A percentile compares a stretch with the other conserved stretches of the same genome.
These are phyloP conservation scores for Salix arbutifolia DNA, from an alignment of 345 rosid genomes.

Conservation along the genomic window DNA sequence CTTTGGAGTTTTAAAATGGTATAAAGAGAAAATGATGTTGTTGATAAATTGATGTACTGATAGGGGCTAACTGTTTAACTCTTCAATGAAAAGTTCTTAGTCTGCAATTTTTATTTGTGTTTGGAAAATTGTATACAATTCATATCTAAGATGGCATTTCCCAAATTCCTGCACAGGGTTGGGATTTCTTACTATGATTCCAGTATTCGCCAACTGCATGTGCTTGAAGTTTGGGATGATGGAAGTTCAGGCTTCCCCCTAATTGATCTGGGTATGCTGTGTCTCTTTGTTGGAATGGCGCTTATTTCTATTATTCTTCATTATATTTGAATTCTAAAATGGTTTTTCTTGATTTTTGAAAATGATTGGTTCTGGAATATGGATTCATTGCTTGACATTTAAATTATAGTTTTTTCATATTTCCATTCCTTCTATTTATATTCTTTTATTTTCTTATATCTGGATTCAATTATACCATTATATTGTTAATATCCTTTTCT, in stretches of 20 bases:
- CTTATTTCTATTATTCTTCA: background rate
- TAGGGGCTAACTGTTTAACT: too few relatives aligned
- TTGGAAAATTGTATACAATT: background rate
- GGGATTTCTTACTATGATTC: slow-evolving; percentile 90
- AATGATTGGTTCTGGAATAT: background rate
- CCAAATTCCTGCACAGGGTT: slow-evolving; percentile 37
- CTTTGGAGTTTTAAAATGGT: background rate
- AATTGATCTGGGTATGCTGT: slow-evolving; percentile 64
- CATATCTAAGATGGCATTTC: background rate
- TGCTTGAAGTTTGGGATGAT: slow-evolving; percentile 94
- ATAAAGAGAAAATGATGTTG: background rate
- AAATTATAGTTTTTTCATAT: background rate
- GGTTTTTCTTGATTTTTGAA: background rate
- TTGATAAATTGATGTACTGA: too few relatives aligned
- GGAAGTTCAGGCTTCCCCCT: slow-evolving; percentile 61
- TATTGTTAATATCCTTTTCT: slow-evolving; percentile 4
- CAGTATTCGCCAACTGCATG: slow-evolving; percentile 76
- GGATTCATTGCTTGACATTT: background rate
- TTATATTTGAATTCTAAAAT: background rate
- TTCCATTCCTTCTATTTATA: background rate
- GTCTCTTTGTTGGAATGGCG: slow-evolving; percentile 10
- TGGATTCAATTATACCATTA: background rate
- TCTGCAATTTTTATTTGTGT: background rate
- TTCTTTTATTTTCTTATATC: background rate
- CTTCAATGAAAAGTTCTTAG: too few relatives aligned